Evolutionary conservation across 2,329 filamentous ascomycete species (phyloP).

Genomic region (Sporothrix euskadiensis): DNA sequence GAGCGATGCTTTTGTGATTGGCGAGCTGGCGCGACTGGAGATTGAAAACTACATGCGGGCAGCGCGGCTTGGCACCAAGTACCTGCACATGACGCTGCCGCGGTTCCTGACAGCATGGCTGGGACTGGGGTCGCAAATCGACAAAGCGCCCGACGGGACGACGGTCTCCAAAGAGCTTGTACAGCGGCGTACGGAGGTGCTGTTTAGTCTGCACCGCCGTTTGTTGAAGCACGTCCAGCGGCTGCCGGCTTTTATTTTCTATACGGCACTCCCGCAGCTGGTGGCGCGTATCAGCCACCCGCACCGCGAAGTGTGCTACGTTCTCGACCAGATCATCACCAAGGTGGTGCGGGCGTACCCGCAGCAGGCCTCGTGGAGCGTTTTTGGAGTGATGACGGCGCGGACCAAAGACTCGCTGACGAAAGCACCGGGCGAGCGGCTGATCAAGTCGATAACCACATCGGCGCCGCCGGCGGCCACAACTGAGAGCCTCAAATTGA

Average conservation of each 20-base stretch:
- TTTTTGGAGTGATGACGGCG: slow-evolving; percentile 78
- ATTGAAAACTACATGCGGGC: slow-evolving; percentile 93
- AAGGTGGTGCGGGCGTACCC: slow-evolving; percentile 87
- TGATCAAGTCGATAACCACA: slow-evolving; percentile 39
- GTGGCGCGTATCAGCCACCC: slow-evolving; percentile 94
- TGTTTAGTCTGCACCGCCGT: slow-evolving; percentile 70
- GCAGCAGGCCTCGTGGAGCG: slow-evolving; percentile 86
- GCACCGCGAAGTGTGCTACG: slow-evolving; percentile 72
- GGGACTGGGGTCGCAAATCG: slow-evolving; percentile 77
- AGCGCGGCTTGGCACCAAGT: slow-evolving; percentile 86
- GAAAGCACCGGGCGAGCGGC: slow-evolving; percentile 66
- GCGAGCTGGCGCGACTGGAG: slow-evolving; percentile 82
- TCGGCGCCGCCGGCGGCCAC: neutral
- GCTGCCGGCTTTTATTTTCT: slow-evolving; percentile 75
- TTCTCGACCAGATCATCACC: slow-evolving; percentile 75
- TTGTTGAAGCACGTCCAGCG: slow-evolving; percentile 75
- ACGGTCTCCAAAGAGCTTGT: slow-evolving; percentile 55
- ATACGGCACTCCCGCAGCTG: slow-evolving; percentile 83
- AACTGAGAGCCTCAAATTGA: neutral
- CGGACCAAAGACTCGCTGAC: slow-evolving; percentile 46
- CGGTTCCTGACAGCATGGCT: slow-evolving; percentile 92
- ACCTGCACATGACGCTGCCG: slow-evolving; percentile 91
- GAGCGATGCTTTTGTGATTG: slow-evolving; percentile 71
- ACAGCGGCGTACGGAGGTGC: slow-evolving; percentile 61
- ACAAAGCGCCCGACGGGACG: slow-evolving; percentile 59